phyloP scores from a whole-genome alignment of 1,284 basidiomycete species.

The Marasmius sp. region DNA sequence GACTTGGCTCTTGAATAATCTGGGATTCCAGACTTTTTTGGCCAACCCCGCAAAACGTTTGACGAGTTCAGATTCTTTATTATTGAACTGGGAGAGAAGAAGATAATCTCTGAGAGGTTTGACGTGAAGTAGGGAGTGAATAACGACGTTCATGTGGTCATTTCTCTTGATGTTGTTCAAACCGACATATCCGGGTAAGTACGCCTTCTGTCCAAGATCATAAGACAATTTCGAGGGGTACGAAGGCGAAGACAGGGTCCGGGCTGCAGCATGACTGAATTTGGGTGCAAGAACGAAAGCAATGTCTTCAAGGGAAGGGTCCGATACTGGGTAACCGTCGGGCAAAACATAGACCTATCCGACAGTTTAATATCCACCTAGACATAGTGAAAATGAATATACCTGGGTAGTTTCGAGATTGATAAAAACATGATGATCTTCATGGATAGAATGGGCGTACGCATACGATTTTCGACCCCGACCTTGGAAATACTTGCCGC shows the following conservation, averaged over 20 bases:
- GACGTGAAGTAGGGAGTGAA: conserved; percentile 92
- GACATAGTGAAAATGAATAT: conserved; percentile 14
- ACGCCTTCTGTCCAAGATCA: conserved; percentile 80
- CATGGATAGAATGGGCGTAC: conserved; percentile 95
- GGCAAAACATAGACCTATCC: conserved; percentile 94
- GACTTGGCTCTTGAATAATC: conserved; percentile 96
- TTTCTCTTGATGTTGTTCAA: conserved; percentile 97
- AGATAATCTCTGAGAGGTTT: conserved; percentile 88
- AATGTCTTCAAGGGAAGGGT: conserved; percentile 95
- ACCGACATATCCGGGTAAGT: conserved; percentile 93
- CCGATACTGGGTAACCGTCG: conserved; percentile 93
- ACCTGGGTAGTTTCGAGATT: conserved; percentile 93
- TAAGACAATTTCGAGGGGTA: conserved; percentile 77
- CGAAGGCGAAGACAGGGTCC: conserved; percentile 54
- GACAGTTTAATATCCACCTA: conserved; percentile 12
- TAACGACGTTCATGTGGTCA: conserved; percentile 97
- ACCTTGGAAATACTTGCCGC: conserved; percentile 99
- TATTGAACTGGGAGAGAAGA: conserved; percentile 69
- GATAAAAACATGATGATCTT: conserved; percentile 98
- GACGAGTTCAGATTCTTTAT: conserved; percentile 84
- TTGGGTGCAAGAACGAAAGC: conserved; percentile 86
- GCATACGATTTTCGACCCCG: conserved; percentile 92
- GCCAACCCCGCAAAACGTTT: conserved; percentile 84
- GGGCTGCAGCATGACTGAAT: conserved; percentile 60
- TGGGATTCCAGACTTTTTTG: conserved; percentile 95